phyloP scores from a whole-genome alignment of 176 grass and related monocot species.

The Raddia guianensis region DNA sequence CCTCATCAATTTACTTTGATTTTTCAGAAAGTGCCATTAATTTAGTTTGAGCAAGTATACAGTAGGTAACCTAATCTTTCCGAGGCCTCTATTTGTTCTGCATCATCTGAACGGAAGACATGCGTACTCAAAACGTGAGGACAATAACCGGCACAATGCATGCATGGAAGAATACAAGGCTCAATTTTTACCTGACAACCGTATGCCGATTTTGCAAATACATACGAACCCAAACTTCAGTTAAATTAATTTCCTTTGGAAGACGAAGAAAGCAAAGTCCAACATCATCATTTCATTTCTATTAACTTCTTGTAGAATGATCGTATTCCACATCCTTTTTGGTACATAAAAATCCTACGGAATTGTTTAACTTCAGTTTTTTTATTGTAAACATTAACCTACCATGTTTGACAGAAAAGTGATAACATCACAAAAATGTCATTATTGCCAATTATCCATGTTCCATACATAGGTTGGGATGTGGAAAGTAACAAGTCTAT shows the following conservation, averaged over 20 bases:
- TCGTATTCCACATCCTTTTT: neutral
- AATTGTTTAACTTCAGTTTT: neutral
- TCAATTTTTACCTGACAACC: neutral
- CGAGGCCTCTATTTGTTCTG: neutral
- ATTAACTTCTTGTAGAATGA: neutral
- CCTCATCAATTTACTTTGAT: constrained; percentile 12
- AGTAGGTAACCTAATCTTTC: neutral
- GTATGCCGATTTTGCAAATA: neutral
- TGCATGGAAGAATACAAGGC: neutral
- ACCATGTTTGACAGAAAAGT: neutral
- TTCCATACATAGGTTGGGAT: neutral
- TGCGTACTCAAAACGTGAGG: neutral
- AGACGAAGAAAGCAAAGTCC: neutral
- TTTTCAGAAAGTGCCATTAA: neutral
- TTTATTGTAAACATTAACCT: neutral
- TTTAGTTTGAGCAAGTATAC: neutral
- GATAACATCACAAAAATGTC: neutral
- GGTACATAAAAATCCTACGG: neutral
- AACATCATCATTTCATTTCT: neutral
- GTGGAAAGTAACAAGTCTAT: neutral
- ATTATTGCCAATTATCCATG: neutral
- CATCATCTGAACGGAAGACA: neutral
- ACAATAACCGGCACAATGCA: neutral
- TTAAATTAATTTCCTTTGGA: neutral
- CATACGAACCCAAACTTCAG: too few relatives aligned